Percentiles rank a stretch among this genome's conserved stretches.
Evolutionary conservation across 1,284 basidiomycete genomes (phyloP).

Genomic region (Apiotrichum laibachii): DNA sequence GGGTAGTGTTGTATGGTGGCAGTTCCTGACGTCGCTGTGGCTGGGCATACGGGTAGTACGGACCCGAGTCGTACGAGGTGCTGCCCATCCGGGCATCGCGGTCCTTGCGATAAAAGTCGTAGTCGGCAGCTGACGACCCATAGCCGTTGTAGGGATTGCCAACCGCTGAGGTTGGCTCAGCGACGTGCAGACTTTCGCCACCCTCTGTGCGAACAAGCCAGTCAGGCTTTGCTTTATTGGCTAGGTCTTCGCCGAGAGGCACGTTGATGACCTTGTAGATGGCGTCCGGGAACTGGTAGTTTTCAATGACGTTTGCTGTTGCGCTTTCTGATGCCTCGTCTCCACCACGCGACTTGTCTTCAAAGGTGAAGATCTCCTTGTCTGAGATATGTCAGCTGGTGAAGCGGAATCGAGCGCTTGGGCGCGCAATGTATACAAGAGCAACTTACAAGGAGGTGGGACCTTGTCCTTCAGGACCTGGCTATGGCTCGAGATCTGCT

Average conservation of each 20-base stretch:
- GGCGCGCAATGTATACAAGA: background rate
- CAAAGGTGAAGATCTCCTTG: constrained; percentile 28
- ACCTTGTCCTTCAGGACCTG: constrained; percentile 49
- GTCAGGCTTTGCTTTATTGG: constrained; percentile 20
- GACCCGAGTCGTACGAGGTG: background rate
- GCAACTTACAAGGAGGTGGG: constrained; percentile 19
- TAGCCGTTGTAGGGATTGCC: background rate
- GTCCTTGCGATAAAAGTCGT: background rate
- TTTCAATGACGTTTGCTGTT: constrained; percentile 25
- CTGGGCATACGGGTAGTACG: constrained; percentile 13
- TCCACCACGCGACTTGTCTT: constrained; percentile 22
- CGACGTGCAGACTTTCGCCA: background rate
- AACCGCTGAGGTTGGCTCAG: background rate
- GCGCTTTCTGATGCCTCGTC: constrained; percentile 21
- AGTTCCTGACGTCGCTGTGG: background rate
- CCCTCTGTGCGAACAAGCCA: constrained; percentile 19
- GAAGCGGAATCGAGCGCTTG: background rate
- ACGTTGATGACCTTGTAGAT: constrained; percentile 22
- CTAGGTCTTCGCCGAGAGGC: constrained; percentile 16
- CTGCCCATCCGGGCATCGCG: background rate
- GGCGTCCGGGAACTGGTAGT: constrained; percentile 20
- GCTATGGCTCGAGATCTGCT: constrained; percentile 50
- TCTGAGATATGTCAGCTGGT: constrained; percentile 5
- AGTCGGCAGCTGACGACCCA: background rate
- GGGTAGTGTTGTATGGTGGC: background rate